phyloP scores from a whole-genome alignment of 441 rosid species.

The Omphalea diandra region DNA sequence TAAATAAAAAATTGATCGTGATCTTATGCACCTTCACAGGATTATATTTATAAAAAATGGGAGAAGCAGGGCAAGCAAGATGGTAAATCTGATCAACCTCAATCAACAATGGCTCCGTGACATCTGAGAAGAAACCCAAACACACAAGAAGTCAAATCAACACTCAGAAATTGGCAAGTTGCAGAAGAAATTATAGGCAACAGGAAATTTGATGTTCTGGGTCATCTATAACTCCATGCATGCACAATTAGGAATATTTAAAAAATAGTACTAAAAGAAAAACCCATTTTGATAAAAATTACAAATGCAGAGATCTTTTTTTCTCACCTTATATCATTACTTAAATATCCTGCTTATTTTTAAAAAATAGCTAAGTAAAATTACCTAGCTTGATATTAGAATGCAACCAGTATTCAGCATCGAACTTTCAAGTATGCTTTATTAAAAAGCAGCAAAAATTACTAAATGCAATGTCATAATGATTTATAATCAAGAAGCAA shows the following conservation, averaged over 20 bases:
- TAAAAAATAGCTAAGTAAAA: not conserved
- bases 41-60: conserved; percentile 88
- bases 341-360: not conserved
- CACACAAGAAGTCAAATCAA: conserved; percentile 1
- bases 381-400: no score
- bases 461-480: not conserved
- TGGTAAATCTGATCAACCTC: conserved; percentile 96
- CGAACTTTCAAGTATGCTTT: no score
- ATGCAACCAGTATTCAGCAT: no score
- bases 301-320: not conserved
- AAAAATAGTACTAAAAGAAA: not conserved
- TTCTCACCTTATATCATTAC: no score
- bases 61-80: conserved; percentile 97
- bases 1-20: not conserved
- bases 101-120: conserved; percentile 75
- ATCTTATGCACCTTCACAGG: conserved; percentile 76
- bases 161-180: not conserved
- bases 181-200: conserved; percentile 11
- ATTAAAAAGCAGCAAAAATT: not conserved
- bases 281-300: not conserved
- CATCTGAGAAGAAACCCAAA: conserved; percentile 44
- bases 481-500: not conserved
- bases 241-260: not conserved
- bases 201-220: not conserved
- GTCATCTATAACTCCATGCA: not conserved